These are phyloP conservation scores for Monilinia laxa DNA, from an alignment of 2,329 filamentous ascomycete species.

Conservation along the genomic window DNA sequence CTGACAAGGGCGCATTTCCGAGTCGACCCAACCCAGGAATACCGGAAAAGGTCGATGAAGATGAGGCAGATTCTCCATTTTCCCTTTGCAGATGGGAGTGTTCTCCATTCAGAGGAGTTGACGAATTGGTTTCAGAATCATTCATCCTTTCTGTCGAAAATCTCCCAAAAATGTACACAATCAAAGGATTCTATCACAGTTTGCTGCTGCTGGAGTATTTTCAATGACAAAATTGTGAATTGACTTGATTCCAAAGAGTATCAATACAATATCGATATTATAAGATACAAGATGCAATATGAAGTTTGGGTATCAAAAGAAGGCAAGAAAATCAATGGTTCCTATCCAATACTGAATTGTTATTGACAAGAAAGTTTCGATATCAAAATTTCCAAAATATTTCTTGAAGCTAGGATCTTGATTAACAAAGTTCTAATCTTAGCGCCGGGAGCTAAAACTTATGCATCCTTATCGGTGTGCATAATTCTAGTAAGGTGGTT, in stretches of 20 bases:
- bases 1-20: conserved; percentile 20
- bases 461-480: background rate
- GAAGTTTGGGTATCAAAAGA: background rate
- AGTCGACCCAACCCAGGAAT: conserved; percentile 25
- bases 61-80: background rate
- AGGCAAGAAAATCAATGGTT: background rate
- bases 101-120: background rate
- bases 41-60: conserved; percentile 6
- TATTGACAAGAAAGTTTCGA: conserved; percentile 13
- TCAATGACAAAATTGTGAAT: conserved; percentile 1
- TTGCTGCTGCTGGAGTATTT: conserved; percentile 7
- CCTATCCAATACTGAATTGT: conserved; percentile 2
- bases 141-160: conserved; percentile 16
- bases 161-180: background rate
- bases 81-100: background rate
- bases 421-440: conserved; percentile 7
- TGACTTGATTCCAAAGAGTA: background rate
- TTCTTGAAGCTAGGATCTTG: conserved; percentile 2
- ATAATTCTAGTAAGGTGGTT: background rate
- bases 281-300: background rate
- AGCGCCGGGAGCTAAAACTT: conserved; percentile 1
- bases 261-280: background rate
- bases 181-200: background rate
- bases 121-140: background rate
- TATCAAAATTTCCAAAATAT: conserved; percentile 20